Base-by-base conservation (phyloP, 306 rosid species). In the Pterocarpus macrocarpus region DNA sequence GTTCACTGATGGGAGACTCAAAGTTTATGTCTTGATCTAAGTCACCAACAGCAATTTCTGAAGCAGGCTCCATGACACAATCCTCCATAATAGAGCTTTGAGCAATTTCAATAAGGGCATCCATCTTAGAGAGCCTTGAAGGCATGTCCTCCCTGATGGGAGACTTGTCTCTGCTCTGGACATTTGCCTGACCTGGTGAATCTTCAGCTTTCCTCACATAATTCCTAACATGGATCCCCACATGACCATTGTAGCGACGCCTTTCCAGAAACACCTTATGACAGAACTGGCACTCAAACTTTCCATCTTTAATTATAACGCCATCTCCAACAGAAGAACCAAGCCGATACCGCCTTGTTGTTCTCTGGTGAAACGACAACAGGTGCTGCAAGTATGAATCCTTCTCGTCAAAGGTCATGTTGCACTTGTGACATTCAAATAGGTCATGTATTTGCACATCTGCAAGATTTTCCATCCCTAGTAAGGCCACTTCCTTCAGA, bases 311-410 rank as follows among this genome's bases (percentile, higher is more conserved):
- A 67, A 93, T 90, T 79, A 93, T 93, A 77, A 93, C 98, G 64
- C 98, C 98, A 78, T 91, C 98, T 58, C 95, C 94, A 84, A 94
- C 97, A 57, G 98, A 89, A 11, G 98, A 90, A 76, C 98, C 98
- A 69, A 94, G 91, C 15, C 97, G 91, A 65, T 91, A 94, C 82
- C 95, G 80, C 85, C 93, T 90, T 0, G 98, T 94, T 28, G 93
- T 94, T 88, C 89, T 90, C 81, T 91, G 97, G 81, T 94, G 98
- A 77, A 86, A 34, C 36, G 93, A 89, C 75, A 94, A 87, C 11
- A 94, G 86, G 78, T 94, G 98, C 88, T 90, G 94, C 88, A 94
- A 83, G 83, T 94, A 94, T 0, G 86, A 52, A 83, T 94, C 97
- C 91, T 94, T 94, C 82, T 85, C 89, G 30, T 81, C 91, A 77